Evolutionary conservation across 2,329 filamentous ascomycete genomes (phyloP).

Genomic region (Xylariomycetidae sp.): DNA sequence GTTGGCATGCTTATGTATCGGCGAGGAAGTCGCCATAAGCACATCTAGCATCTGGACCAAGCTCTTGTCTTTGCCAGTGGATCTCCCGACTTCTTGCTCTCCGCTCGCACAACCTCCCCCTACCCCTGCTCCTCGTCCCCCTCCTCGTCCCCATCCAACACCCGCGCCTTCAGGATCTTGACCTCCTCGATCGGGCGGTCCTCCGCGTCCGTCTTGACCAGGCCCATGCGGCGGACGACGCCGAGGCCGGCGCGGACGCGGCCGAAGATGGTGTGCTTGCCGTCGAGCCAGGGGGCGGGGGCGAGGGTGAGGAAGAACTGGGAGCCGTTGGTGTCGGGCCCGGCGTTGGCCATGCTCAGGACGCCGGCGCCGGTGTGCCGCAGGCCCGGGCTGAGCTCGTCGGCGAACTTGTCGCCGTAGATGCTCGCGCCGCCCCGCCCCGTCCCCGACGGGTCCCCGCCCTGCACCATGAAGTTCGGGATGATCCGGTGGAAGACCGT

Average conservation of each 20-base stretch:
- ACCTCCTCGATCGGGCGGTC: slow-evolving; percentile 79
- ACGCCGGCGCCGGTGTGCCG: slow-evolving; percentile 92
- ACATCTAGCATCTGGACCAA: too few relatives aligned
- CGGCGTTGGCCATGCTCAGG: slow-evolving; percentile 94
- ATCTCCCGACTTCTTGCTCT: too few relatives aligned
- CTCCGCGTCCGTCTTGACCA: slow-evolving; percentile 75
- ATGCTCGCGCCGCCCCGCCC: slow-evolving; percentile 84
- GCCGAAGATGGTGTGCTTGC: slow-evolving; percentile 96
- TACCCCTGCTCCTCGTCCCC: not conserved
- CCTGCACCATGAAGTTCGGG: slow-evolving; percentile 93
- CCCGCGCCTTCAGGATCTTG: slow-evolving; percentile 66
- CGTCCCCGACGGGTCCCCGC: slow-evolving; percentile 88
- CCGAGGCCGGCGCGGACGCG: slow-evolving; percentile 77
- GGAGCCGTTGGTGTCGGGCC: slow-evolving; percentile 86
- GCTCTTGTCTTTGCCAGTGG: too few relatives aligned
- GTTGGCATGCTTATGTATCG: too few relatives aligned
- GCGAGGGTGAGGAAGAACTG: slow-evolving; percentile 97
- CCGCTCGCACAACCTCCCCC: too few relatives aligned
- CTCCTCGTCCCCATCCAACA: slow-evolving; percentile 54
- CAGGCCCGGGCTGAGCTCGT: slow-evolving; percentile 73
- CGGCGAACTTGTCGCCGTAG: slow-evolving; percentile 89
- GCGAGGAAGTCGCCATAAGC: too few relatives aligned
- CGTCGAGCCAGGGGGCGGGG: slow-evolving; percentile 92
- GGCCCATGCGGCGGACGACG: slow-evolving; percentile 79
- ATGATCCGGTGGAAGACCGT: slow-evolving; percentile 92